phyloP scores from a whole-genome alignment of 2,329 filamentous ascomycete species.

The Pseudopithomyces chartarum region DNA sequence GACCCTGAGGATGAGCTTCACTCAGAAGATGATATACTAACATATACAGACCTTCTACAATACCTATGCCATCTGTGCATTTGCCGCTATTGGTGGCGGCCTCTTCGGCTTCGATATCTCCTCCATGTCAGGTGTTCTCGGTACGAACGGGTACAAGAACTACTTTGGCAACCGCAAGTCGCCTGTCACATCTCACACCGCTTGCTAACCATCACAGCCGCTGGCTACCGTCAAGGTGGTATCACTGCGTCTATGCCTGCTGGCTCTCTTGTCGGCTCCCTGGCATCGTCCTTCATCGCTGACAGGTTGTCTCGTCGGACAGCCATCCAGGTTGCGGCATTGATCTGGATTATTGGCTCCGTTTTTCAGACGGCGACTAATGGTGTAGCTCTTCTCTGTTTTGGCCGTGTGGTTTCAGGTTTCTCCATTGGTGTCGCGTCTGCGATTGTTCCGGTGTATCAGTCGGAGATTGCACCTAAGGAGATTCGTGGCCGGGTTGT shows the following conservation, averaged over 20 bases:
- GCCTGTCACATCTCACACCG: neutral
- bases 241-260: conserved; percentile 56
- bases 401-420: conserved; percentile 75
- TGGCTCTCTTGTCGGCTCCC: conserved; percentile 55
- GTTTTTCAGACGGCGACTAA: conserved; percentile 47
- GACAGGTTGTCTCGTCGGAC: conserved; percentile 51
- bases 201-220: conserved; percentile 18
- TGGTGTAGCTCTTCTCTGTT: conserved; percentile 50
- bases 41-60: conserved; percentile 47
- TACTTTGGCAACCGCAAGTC: conserved; percentile 44
- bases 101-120: conserved; percentile 49
- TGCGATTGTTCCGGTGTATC: conserved; percentile 91
- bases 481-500: conserved; percentile 62
- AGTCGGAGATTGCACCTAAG: conserved; percentile 74
- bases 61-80: conserved; percentile 65
- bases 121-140: conserved; percentile 46
- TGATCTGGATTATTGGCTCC: conserved; percentile 55
- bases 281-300: conserved; percentile 53
- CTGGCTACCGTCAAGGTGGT: conserved; percentile 36
- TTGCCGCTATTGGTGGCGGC: conserved; percentile 61
- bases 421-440: conserved; percentile 86
- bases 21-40: conserved; percentile 4
- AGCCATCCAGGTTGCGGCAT: conserved; percentile 50
- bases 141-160: conserved; percentile 43
- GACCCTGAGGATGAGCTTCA: neutral